Conservation (phyloP, 148 eudicot species). For the Rhododendron vialii region DNA sequence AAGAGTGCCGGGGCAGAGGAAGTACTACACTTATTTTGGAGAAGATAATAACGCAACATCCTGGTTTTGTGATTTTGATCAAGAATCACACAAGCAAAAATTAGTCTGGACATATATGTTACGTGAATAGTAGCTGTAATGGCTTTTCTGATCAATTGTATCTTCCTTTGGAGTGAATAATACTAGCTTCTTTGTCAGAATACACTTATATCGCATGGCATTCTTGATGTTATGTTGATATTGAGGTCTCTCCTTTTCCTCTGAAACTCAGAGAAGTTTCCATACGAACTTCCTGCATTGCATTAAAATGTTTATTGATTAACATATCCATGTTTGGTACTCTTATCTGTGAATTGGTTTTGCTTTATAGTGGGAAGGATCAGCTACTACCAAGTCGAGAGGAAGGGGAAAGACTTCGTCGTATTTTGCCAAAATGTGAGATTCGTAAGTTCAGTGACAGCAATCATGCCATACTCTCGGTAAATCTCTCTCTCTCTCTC, state of each 20-base stretch:
- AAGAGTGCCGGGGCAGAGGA: not conserved
- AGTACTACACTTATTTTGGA: not conserved
- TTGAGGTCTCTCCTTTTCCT: not conserved
- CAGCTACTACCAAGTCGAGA: constrained; percentile 57
- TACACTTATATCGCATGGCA: not conserved
- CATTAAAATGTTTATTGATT: not conserved
- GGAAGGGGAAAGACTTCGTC: constrained; percentile 63
- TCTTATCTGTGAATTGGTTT: not conserved
- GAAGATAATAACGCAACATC: not conserved
- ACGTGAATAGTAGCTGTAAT: not conserved
- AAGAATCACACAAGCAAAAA: not conserved
- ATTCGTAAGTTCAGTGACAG: constrained; percentile 56
- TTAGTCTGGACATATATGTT: not conserved
- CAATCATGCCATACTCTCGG: constrained; percentile 49
- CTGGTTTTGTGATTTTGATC: not conserved
- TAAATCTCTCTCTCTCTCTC: not conserved
- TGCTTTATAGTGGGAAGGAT: constrained; percentile 43
- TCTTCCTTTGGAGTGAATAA: not conserved
- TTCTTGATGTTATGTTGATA: not conserved
- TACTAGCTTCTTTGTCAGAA: not conserved
- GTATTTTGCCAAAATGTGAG: constrained; percentile 50
- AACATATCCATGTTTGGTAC: not conserved
- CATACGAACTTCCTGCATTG: not conserved
- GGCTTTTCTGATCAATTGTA: not conserved
- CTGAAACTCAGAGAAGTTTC: not conserved